Evolutionary conservation across 345 rosid species (phyloP), one percentile per base, ranked within the genome.

Genomic region (Camelina laxa): DNA sequence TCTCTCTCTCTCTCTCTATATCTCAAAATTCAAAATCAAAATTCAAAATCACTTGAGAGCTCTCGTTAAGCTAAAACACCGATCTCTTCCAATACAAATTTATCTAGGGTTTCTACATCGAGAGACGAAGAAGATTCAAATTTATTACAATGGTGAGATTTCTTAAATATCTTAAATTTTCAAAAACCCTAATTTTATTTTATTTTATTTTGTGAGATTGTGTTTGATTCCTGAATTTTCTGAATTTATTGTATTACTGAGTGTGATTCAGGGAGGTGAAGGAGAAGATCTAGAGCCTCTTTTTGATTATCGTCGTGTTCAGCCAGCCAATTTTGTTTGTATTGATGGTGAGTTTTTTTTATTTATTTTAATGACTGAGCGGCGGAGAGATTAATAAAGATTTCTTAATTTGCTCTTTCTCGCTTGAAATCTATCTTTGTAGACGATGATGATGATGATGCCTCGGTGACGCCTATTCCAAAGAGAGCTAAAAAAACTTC

Each of bases 261-360:
- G 24, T 27, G 54, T 21, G 24, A 39, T 61, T 27, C 35, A 76
- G 97, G 84, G 73, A 17, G 90, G 85, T 67, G 78, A 76, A 16
- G 64, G 75, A 15, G 93, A 90, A n/a, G 93, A 91, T 41, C 78
- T 91, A n/a, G 93, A 88, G 51, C 88, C 91, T 13, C 80, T 91
- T 69, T 91, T 91, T 72, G 89, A 88, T 78, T 91, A 91, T 75
- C 75, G 31, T 53, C 91, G 97, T 15, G 97, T 91, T 65, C 91
- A 88, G 82, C 97, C 89, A 1, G 3, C 33, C 42, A 69, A 77
- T 75, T 35, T 88, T 60, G 64, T 85, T 49, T 66, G 31, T 67
- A 55, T 88, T 24, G 93, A 87, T 19, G 93, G 90, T 85, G 54
- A 78, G 48, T 58, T 65, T 60, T 30, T 49, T 58, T 65, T 60